Base-by-base conservation (phyloP, 805 yeast genomes). In the Metschnikowia reukaufii region DNA sequence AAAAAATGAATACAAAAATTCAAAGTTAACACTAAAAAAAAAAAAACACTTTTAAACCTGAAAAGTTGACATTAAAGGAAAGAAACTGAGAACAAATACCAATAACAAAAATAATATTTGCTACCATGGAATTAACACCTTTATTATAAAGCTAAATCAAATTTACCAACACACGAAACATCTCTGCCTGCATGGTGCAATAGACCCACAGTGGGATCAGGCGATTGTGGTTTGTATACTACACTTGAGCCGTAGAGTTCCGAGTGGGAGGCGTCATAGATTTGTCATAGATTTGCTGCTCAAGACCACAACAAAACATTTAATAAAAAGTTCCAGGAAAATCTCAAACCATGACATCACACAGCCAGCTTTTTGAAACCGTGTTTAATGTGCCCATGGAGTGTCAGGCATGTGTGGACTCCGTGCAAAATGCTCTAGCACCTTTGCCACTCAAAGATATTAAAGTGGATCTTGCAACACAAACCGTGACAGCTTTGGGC, bases 321-420 rank as follows among this genome's bases (percentile, higher is more conserved):
- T n/a, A n/a, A n/a, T n/a, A n/a, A n/a, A n/a, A n/a, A n/a, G n/a
- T n/a, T n/a, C n/a, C n/a, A n/a, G n/a, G n/a, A n/a, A n/a, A n/a
- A n/a, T n/a, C 21, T 27, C 36, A n/a, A 27, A 29, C 30, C 3
- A 44, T 27, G 47, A 38, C 36, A 9, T 13, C 15, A 13, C 33
- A 31, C 19, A 18, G 12, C 30, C 34, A 36, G 19, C 41, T 61
- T 39, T 73, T 72, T 49, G 76, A 86, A 71, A 81, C 92, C 4
- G 88, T 86, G 6, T 90, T 87, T 65, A 91, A 94, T 10, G 94
- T 90, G 44, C 90, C 94, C 6, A 72, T 92, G 78, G 83, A 84
- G 51, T 92, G 97, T 62, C 71, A 82, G 27, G 68, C 78, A 9
- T 89, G 97, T 63, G 84, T 84, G 10, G 74, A 76, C 2, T 75